Evolutionary conservation across 169 alveolate species (phyloP), one percentile per base, ranked within the genome.

Genomic region (Cryptosporidium sp.): DNA sequence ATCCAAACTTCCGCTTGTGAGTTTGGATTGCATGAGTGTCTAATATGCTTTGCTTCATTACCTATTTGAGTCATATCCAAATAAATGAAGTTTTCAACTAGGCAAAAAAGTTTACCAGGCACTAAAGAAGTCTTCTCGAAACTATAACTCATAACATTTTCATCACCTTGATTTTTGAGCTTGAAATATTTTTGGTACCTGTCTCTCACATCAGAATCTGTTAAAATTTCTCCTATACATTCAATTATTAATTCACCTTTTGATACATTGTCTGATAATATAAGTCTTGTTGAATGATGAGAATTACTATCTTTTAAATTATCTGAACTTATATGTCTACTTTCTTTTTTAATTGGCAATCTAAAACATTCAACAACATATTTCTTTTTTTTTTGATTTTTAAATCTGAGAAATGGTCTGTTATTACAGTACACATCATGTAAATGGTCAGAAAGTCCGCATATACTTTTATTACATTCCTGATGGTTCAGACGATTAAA

Each of bases 1-100:
- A 80, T 80, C 89, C 89, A 80, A 8, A 80, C 75, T 62, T 80
- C 80, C 9, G 89, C 89, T 35, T 60, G 89, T 1, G 80, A 80
- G 35, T 80, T 80, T 42, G 89, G 89, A 16, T 80, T 67, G 16
- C 89, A 80, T 18, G 89, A 80, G 35, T 80, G 89, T 21, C 89
- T 35, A 45, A 80, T 80, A 65, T 80, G 80, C 42, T 67, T 60
- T 10, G 80, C 89, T 45, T 80, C 89, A 62, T 80, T 80, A 62
- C 89, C 89, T 16, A 14, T 80, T 39, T 80, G 65, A 37, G 89
- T 80, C 89, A 80, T 80, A 62, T 80, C 89, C 21, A 80, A 31
- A 48, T 80, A 80, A 62, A 80, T 14, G 62, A 61, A 80, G 45
- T 67, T 37, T 29, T 80, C 89, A 80, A 80, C 80, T 44, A 80